Evolutionary conservation across 176 grass and related monocot species (phyloP).

Genomic region (Triticum monococcum): DNA sequence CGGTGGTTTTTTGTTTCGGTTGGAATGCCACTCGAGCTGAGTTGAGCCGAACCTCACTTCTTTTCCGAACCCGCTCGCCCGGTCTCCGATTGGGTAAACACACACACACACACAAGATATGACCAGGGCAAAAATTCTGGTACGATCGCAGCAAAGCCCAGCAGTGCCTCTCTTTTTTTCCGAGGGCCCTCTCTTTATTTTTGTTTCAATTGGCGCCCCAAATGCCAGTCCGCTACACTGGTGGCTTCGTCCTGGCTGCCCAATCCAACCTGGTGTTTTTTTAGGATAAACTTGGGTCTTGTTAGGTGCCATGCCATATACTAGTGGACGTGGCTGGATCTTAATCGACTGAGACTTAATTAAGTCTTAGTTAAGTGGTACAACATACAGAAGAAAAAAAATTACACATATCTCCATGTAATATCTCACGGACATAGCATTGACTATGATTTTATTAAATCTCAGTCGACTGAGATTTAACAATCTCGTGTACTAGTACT

Average conservation of each 20-base stretch:
- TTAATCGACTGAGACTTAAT: too few species aligned
- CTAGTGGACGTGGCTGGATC: too few species aligned
- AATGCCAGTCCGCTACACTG: background rate
- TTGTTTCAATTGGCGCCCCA: too few species aligned
- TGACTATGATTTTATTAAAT: too few species aligned
- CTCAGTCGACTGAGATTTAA: too few species aligned
- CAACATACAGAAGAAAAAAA: too few species aligned
- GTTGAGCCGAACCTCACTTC: constrained; percentile 4
- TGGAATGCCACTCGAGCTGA: constrained; percentile 23
- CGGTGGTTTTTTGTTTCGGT: constrained; percentile 43
- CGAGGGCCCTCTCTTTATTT: too few species aligned
- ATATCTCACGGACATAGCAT: too few species aligned
- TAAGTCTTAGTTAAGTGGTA: too few species aligned
- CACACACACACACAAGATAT: background rate
- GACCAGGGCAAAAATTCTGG: background rate
- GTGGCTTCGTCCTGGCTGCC: background rate
- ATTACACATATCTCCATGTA: too few species aligned
- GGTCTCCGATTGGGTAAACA: constrained; percentile 20
- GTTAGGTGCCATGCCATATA: background rate
- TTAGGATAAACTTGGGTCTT: too few species aligned
- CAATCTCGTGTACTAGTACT: too few species aligned
- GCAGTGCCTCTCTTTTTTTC: background rate
- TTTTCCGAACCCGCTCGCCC: background rate
- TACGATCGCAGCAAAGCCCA: constrained; percentile 2
- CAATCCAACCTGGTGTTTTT: background rate